These are phyloP conservation scores for Solanum chaucha DNA, from an alignment of 257 asterid genomes.

Conservation along the genomic window DNA sequence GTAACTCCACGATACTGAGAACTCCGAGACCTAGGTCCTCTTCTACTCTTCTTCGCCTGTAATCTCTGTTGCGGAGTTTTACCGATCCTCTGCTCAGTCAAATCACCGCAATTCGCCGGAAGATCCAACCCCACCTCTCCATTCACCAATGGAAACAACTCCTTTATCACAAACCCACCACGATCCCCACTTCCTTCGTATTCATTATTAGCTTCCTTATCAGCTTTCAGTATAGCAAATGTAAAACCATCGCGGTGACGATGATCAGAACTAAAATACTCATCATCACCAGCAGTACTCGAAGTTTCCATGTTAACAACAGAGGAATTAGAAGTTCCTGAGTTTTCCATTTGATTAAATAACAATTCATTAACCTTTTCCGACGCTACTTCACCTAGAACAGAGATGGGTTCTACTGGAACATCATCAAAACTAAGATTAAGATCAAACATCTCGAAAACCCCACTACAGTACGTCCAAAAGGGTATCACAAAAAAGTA, in stretches of 20 bases:
- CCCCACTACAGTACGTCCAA: background rate
- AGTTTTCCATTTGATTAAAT: slow-evolving; percentile 5
- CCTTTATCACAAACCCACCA: slow-evolving; percentile 31
- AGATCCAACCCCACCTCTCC: slow-evolving; percentile 27
- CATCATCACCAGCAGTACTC: slow-evolving; percentile 69
- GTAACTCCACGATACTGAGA: slow-evolving; percentile 99
- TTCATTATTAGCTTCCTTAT: slow-evolving; percentile 6
- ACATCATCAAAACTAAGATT: slow-evolving; percentile 33
- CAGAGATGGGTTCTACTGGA: slow-evolving; percentile 11
- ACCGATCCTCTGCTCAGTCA: slow-evolving; percentile 25
- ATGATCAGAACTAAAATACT: slow-evolving; percentile 22
- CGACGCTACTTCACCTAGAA: background rate
- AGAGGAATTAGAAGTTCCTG: slow-evolving; percentile 74
- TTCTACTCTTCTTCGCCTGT: slow-evolving; percentile 70
- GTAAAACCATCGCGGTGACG: slow-evolving; percentile 2
- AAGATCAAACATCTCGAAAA: slow-evolving; percentile 37
- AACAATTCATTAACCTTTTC: slow-evolving; percentile 16
- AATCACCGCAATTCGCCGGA: slow-evolving; percentile 23
- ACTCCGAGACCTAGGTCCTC: slow-evolving; percentile 96
- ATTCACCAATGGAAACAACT: slow-evolving; percentile 41
- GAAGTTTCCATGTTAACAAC: slow-evolving; percentile 53
- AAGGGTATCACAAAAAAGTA: background rate
- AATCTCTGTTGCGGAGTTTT: slow-evolving; percentile 37
- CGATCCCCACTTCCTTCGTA: background rate
- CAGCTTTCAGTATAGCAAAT: slow-evolving; percentile 41